Evolutionary conservation across 805 yeast genomes (phyloP).

Genomic region (Candida orba): DNA sequence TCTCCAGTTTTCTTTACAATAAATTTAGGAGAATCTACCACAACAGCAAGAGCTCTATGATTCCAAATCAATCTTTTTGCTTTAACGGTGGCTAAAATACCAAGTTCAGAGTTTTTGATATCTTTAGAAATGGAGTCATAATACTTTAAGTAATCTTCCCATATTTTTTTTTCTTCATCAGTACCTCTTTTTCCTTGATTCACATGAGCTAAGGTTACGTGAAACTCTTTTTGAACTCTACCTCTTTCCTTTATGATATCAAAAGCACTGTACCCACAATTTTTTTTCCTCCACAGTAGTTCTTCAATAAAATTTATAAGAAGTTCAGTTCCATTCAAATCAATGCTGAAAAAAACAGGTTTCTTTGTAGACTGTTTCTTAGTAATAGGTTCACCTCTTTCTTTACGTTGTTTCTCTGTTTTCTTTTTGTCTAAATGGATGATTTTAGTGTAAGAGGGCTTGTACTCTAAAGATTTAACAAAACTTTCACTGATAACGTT

Average conservation of each 20-base stretch:
- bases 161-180: slow-evolving; percentile 18
- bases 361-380: background rate
- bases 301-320: slow-evolving; percentile 11
- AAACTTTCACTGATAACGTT: slow-evolving; percentile 46
- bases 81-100: slow-evolving; percentile 30
- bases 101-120: slow-evolving; percentile 6
- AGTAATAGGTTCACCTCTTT: background rate
- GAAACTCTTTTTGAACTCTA: slow-evolving; percentile 49
- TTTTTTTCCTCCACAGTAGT: slow-evolving; percentile 1
- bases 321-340: slow-evolving; percentile 21
- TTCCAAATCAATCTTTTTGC: slow-evolving; percentile 44
- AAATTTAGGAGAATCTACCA: slow-evolving; percentile 30
- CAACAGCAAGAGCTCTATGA: slow-evolving; percentile 44
- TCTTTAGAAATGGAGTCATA: slow-evolving; percentile 1
- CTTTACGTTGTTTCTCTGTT: background rate
- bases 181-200: slow-evolving; percentile 26
- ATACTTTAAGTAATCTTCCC: slow-evolving; percentile 22
- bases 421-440: slow-evolving; percentile 3
- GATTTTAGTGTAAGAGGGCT: slow-evolving; percentile 17
- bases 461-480: slow-evolving; percentile 24
- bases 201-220: slow-evolving; percentile 59
- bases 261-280: background rate
- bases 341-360: slow-evolving; percentile 42
- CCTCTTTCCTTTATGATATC: slow-evolving; percentile 21
- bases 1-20: slow-evolving; percentile 3